These are phyloP conservation scores for Claviceps citrina DNA, from an alignment of 2,329 filamentous ascomycete species.

Conservation along the genomic window DNA sequence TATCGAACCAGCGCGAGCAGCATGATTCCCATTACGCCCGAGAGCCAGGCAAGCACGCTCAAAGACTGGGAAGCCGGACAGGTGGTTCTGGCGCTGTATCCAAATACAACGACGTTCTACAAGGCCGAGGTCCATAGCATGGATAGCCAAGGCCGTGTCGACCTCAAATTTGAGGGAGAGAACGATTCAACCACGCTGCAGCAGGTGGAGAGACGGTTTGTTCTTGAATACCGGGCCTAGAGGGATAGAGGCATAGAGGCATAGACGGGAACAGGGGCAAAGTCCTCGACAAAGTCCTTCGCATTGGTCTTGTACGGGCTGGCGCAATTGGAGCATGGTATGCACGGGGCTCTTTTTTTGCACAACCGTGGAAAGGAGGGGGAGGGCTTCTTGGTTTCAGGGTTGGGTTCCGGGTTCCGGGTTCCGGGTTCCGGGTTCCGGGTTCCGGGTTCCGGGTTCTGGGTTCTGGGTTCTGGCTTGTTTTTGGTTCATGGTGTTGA, in stretches of 20 bases:
- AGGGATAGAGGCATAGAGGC: too few relatives aligned
- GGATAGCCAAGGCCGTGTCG: conserved; percentile 39
- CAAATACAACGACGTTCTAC: conserved; percentile 74
- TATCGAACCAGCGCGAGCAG: conserved; percentile 59
- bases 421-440: too few relatives aligned
- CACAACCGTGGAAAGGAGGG: too few relatives aligned
- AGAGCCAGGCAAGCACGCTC: conserved; percentile 31
- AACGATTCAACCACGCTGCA: conserved; percentile 59
- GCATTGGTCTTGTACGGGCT: neutral
- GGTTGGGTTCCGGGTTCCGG: too few relatives aligned
- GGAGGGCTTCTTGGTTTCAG: too few relatives aligned
- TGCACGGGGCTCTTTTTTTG: neutral
- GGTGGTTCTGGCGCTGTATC: conserved; percentile 63
- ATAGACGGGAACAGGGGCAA: too few relatives aligned
- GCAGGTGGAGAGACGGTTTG: conserved; percentile 59
- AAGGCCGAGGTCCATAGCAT: conserved; percentile 66
- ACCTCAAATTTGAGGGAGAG: conserved; percentile 65
- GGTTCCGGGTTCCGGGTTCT: too few relatives aligned
- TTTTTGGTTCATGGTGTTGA: neutral
- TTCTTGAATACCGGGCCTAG: conserved; percentile 50
- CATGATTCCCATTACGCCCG: conserved; percentile 60
- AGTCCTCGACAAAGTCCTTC: too few relatives aligned
- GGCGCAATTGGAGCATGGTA: too few relatives aligned
- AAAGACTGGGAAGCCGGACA: conserved; percentile 51
- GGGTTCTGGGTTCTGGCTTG: neutral